Percentiles rank a stretch among this genome's conserved stretches.
Conservation (phyloP, 768 basidiomycete genomes). For the Rhodosporidiobolus odoratus region DNA sequence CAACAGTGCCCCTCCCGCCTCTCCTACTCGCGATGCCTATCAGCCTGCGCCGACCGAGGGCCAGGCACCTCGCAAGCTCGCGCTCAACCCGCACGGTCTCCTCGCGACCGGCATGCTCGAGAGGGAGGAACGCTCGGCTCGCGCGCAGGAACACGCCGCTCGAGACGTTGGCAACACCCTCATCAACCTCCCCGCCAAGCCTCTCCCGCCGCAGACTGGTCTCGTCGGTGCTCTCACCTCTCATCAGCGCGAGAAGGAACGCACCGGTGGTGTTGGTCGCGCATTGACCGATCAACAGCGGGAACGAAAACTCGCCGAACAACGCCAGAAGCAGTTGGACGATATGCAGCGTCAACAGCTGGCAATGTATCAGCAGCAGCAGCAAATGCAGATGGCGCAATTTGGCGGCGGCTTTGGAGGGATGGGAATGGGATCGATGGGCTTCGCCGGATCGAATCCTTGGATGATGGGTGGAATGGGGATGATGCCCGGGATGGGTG, state of each 20-base stretch:
- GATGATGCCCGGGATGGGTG: conserved; percentile 43
- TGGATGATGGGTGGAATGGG: conserved; percentile 31
- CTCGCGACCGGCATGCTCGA: conserved; percentile 93
- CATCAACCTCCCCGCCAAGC: conserved; percentile 91
- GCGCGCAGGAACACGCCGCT: conserved; percentile 87
- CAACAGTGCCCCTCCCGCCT: conserved; percentile 47
- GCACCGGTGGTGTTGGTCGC: conserved; percentile 91
- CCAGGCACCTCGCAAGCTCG: conserved; percentile 10
- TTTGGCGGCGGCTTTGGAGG: conserved; percentile 39
- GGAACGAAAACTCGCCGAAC: conserved; percentile 84
- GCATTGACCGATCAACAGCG: conserved; percentile 90
- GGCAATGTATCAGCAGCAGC: conserved; percentile 28
- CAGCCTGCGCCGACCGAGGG: background rate
- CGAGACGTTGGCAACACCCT: conserved; percentile 84
- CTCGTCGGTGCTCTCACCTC: conserved; percentile 92
- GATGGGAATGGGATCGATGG: conserved; percentile 43
- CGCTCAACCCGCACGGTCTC: conserved; percentile 54
- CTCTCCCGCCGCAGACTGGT: conserved; percentile 89
- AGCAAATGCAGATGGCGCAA: conserved; percentile 37
- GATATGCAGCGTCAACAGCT: conserved; percentile 35
- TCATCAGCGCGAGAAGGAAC: conserved; percentile 87
- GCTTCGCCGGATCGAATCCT: conserved; percentile 39
- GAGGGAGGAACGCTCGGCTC: conserved; percentile 90
- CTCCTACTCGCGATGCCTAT: conserved; percentile 5
- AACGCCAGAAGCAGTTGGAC: conserved; percentile 85